Evolutionary conservation across 2,329 filamentous ascomycete species (phyloP), one percentile per base, ranked within the genome.

Genomic region (Talaromyces verruculosus): DNA sequence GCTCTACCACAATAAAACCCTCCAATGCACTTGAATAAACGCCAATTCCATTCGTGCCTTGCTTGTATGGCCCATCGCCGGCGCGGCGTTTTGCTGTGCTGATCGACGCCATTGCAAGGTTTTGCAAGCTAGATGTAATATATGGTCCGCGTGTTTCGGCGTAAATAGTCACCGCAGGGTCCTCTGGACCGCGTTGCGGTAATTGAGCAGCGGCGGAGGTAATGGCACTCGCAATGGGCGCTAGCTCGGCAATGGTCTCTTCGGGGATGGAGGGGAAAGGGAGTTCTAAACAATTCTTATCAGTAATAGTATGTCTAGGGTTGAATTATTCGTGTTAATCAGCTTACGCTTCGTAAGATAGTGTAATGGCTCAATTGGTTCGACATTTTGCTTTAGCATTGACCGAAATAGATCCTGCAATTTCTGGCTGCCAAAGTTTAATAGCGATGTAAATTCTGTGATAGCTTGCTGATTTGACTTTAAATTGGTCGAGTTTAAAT

Each of bases 381-480:
- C 87, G 15, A 91, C 89, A 45, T 93, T 92, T 71, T 96, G 91
- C 68, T 85, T 86, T 53, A 99, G 81, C 63, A 93, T 84, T 67
- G 90, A 88, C 68, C 93, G 87, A 74, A 97, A 96, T 64, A 94
- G 86, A 65, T 88, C 88, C 77, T 98, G 93, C 37, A 99, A 83
- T 75, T 96, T 92, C 13, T 87, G 86, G 69, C 91, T 93, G 28
- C 93, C 95, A 4, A 88, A 87, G 72, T 89, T 91, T 67, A 97
- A 83, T 41, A 99, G 83, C 10, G 88, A 86, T 63, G 87, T 89
- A 64, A 97, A 86, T 67, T 97, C 93, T 53, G 87, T 82, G 65
- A 95, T 91, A 2, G 93, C 93, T 76, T 93, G 89, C 76, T 98
- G 93, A 67, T 97, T 98, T 10, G 93, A 91, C 65, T 92, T 89